phyloP scores from a whole-genome alignment of 2,329 filamentous ascomycete species.

The Colletotrichum coccodes region DNA sequence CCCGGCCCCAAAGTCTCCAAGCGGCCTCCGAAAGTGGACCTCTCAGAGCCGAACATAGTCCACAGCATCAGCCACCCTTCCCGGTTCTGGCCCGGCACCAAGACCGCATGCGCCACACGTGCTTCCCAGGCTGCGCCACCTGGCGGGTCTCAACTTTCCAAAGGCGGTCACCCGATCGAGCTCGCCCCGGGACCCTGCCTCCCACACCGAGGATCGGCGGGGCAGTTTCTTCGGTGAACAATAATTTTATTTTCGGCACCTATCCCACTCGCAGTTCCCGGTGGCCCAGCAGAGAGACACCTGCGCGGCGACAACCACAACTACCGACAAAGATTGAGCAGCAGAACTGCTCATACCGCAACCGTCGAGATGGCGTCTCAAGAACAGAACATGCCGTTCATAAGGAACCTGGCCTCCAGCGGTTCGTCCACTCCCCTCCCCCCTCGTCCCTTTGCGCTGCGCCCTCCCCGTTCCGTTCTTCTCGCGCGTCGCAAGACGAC shows the following conservation, averaged over 20 bases:
- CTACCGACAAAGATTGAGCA: slow-evolving; percentile 7
- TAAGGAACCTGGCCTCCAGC: slow-evolving; percentile 85
- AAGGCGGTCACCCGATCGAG: slow-evolving; percentile 24
- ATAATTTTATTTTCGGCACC: slow-evolving; percentile 34
- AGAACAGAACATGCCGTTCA: slow-evolving; percentile 73
- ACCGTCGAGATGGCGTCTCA: slow-evolving; percentile 48
- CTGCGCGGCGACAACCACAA: too few species aligned
- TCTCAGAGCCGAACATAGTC: background rate
- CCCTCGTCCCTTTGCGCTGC: background rate
- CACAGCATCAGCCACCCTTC: background rate
- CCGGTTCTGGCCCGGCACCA: background rate
- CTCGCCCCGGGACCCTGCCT: background rate
- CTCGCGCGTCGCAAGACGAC: background rate
- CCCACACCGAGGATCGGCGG: slow-evolving; percentile 28
- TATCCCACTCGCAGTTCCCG: too few species aligned
- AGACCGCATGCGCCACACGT: background rate
- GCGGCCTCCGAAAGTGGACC: slow-evolving; percentile 2
- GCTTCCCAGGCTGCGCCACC: background rate
- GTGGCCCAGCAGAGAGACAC: too few species aligned
- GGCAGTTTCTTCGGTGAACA: slow-evolving; percentile 33
- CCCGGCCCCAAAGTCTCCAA: background rate
- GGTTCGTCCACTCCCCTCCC: slow-evolving; percentile 60
- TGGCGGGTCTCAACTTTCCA: background rate
- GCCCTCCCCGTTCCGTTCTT: background rate
- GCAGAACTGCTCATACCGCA: background rate